Percentiles rank a stretch among this genome's conserved stretches.
Conservation (phyloP, 352 stramenopile genomes). For the Elongisporangium undulatum region DNA sequence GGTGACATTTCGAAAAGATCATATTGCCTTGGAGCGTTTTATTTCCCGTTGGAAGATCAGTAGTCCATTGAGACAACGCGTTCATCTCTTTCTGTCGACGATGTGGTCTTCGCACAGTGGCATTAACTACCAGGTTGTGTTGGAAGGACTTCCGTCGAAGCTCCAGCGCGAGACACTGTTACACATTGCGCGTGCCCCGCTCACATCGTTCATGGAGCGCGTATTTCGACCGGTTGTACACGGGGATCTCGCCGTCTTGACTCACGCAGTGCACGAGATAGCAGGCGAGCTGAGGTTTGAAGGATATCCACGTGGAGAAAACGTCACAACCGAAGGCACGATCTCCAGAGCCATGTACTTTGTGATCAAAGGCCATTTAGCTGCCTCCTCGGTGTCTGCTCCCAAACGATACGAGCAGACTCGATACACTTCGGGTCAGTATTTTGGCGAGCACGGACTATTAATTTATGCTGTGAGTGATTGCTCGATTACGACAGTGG, state of each 20-base stretch:
- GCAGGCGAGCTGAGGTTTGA: constrained; percentile 37
- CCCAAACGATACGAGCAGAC: constrained; percentile 12
- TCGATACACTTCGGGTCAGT: constrained; percentile 25
- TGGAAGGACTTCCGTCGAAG: constrained; percentile 34
- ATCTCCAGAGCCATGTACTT: constrained; percentile 52
- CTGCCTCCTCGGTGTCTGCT: constrained; percentile 12
- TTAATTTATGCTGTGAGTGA: constrained; percentile 35
- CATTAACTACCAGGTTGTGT: constrained; percentile 48
- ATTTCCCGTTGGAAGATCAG: constrained; percentile 45
- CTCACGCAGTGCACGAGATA: constrained; percentile 2
- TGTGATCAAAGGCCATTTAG: constrained; percentile 41
- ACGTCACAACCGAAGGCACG: constrained; percentile 37
- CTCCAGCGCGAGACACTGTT: constrained; percentile 42
- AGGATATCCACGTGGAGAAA: constrained; percentile 40
- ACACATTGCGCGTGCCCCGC: constrained; percentile 32
- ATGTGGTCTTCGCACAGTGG: constrained; percentile 54
- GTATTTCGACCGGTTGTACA: constrained; percentile 20
- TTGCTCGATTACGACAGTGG: constrained; percentile 35
- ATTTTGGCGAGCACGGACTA: constrained; percentile 45
- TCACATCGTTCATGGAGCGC: constrained; percentile 25
- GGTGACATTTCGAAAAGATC: constrained; percentile 59
- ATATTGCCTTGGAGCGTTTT: constrained; percentile 48
- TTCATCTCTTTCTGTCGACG: constrained; percentile 43
- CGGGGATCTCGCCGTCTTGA: constrained; percentile 8
- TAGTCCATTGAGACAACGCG: constrained; percentile 25